phyloP scores from a whole-genome alignment of 1,284 basidiomycete species.

The Rhodotorula sp. region DNA sequence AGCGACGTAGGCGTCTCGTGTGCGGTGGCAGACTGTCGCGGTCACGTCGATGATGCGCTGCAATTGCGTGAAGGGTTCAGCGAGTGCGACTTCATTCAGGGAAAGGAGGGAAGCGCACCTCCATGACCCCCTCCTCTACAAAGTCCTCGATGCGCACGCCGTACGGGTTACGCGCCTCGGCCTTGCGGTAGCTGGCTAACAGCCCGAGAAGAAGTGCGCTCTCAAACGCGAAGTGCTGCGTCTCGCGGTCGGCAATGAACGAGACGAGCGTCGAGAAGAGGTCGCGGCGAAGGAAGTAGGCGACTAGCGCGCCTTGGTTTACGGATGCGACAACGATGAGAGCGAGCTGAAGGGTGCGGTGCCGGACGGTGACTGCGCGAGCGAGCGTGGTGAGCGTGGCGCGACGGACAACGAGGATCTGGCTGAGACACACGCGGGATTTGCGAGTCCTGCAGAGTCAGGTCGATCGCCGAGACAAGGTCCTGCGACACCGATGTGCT shows the following conservation, averaged over 20 bases:
- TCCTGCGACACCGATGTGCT: constrained; percentile 30
- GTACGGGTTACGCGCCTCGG: constrained; percentile 47
- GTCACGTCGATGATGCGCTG: constrained; percentile 37
- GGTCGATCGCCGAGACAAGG: constrained; percentile 46
- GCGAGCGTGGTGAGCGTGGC: background rate
- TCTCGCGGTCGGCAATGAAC: constrained; percentile 34
- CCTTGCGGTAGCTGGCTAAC: constrained; percentile 46
- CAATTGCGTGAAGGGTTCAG: no score
- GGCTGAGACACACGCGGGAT: constrained; percentile 14
- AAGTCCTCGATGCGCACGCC: constrained; percentile 48
- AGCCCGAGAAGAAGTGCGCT: constrained; percentile 43
- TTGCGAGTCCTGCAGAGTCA: constrained; percentile 36
- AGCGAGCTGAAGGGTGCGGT: constrained; percentile 44
- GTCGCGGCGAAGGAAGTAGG: constrained; percentile 49
- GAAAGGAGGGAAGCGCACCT: constrained; percentile 17
- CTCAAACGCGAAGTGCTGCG: constrained; percentile 28
- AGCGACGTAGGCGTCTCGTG: constrained; percentile 33
- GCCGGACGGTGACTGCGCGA: constrained; percentile 38
- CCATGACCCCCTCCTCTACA: constrained; percentile 48
- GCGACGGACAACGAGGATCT: no score
- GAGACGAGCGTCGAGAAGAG: constrained; percentile 44
- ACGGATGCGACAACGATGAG: constrained; percentile 43
- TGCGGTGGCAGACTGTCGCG: constrained; percentile 5
- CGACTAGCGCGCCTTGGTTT: constrained; percentile 44
- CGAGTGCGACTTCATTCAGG: no score